Evolutionary conservation across 805 yeast genomes (phyloP).

Genomic region (Ogataea salicorniae): DNA sequence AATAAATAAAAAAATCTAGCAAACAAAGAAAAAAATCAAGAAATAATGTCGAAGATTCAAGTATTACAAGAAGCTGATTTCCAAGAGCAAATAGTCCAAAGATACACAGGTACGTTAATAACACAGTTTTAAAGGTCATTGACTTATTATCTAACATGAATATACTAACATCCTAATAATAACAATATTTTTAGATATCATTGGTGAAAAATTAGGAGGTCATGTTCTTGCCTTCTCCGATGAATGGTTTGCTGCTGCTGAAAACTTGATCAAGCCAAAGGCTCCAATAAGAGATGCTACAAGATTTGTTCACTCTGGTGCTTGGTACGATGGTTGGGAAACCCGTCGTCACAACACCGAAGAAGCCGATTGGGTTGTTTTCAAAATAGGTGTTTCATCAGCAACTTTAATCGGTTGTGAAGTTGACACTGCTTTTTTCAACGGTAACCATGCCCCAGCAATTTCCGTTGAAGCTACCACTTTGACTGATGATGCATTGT

Average conservation of each 20-base stretch:
- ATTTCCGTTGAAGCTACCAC: constrained; percentile 75
- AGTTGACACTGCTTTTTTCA: constrained; percentile 89
- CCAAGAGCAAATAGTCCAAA: constrained; percentile 41
- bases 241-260: constrained; percentile 95
- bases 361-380: constrained; percentile 82
- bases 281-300: constrained; percentile 80
- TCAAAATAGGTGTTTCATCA: constrained; percentile 76
- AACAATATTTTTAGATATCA: constrained; percentile 49
- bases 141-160: neutral
- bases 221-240: constrained; percentile 64
- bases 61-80: constrained; percentile 32
- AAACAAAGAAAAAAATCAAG: no score
- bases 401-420: constrained; percentile 81
- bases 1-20: no score
- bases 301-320: constrained; percentile 77
- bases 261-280: constrained; percentile 74
- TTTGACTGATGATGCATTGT: constrained; percentile 31
- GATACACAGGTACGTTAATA: constrained; percentile 42
- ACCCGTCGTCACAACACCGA: constrained; percentile 87
- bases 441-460: constrained; percentile 92
- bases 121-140: neutral
- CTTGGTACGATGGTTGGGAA: constrained; percentile 99
- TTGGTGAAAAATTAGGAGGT: constrained; percentile 83
- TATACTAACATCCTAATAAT: neutral
- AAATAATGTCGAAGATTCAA: neutral